Evolutionary conservation across 2,329 filamentous ascomycete genomes (phyloP), one percentile per base, ranked within the genome.

Genomic region (Fusarium cicatricum): DNA sequence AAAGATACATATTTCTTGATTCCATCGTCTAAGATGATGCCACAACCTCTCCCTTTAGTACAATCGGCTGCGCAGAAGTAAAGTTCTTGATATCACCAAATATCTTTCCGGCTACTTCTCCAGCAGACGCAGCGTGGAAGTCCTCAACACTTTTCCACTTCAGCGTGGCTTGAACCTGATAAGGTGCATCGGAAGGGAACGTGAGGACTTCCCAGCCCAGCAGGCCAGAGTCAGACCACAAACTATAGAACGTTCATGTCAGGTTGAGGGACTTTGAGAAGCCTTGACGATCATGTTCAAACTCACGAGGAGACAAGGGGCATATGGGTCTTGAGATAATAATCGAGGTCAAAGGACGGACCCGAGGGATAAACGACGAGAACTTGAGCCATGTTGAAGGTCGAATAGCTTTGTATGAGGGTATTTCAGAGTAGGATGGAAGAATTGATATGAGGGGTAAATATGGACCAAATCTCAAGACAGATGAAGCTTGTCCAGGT

Each of bases 281-380:
- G 2, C 4, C 29, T 15, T 7, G 29, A n/a, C 11, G 9, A 8
- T 26, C 6, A 7, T 26, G 5, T 3, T 10, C 23, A 19, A 15
- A 64, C 65, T 47, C 47, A 70, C 67, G 53, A 36, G 21, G 46
- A 28, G 9, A 63, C 64, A 11, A 70, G 60, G 44, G 67, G 64
- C 67, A 70, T 70, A 34, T 70, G 67, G 26, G 46, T 67, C 38
- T 63, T 56, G 8, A 69, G 23, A 40, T 70, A 70, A 37, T 70
- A 70, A 15, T 68, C 55, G 32, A 62, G 48, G 58, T 70, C 63
- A 36, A 70, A 70, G 14, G 62, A 44, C 12, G 56, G 55, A 43
- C 67, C 67, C 23, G 67, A 68, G 1, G 67, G 67, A 11, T 70
- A 70, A 38, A 69, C 38, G 11, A 70, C 66, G 11, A 66, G 55